Evolutionary conservation across 1,284 basidiomycete species (phyloP).

Genomic region (Crepidotus sp.): DNA sequence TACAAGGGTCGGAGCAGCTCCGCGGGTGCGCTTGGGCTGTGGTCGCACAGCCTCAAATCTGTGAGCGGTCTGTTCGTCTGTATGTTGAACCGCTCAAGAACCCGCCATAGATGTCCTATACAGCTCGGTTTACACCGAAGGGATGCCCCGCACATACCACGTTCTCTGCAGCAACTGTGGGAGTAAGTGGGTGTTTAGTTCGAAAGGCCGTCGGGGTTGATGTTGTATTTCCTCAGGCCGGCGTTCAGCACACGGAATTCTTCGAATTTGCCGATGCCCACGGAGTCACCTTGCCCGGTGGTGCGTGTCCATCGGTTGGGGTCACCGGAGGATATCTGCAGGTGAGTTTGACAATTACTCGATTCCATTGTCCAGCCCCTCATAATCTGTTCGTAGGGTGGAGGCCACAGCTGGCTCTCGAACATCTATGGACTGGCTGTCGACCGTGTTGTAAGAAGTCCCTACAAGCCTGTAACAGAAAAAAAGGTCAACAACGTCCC

Average conservation of each 20-base stretch:
- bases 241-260: not conserved
- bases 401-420: not conserved
- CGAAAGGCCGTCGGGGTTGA: not conserved
- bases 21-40: not conserved
- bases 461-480: not conserved
- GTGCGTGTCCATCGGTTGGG: not conserved
- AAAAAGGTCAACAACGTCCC: not conserved
- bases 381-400: not conserved
- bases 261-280: not conserved
- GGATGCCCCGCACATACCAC: not conserved
- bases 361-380: not conserved
- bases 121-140: not conserved
- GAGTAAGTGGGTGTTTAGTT: not conserved
- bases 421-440: not conserved
- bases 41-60: not conserved
- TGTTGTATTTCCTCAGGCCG: not conserved
- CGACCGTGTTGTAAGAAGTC: not conserved
- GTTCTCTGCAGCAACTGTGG: not conserved
- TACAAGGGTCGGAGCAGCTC: not conserved
- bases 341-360: not conserved
- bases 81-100: not conserved
- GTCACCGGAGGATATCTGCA: not conserved
- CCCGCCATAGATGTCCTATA: not conserved
- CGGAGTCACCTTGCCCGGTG: not conserved
- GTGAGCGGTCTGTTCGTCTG: not conserved